These are phyloP conservation scores for Podosphaera fusca DNA, from an alignment of 2,329 filamentous ascomycete species.

Conservation along the genomic window DNA sequence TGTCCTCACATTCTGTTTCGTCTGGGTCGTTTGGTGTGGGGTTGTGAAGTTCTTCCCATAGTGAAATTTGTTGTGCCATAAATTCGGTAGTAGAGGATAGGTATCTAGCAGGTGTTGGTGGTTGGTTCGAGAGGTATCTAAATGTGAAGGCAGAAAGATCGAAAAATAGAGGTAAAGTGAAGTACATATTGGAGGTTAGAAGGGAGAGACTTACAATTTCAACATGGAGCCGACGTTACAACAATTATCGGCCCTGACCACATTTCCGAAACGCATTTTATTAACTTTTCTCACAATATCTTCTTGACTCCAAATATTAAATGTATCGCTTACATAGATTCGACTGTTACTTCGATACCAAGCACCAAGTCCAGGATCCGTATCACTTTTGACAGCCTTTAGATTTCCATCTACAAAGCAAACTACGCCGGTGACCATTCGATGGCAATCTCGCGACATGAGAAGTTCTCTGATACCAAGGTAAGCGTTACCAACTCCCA, in stretches of 20 bases:
- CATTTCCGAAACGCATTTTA: slow-evolving; percentile 36
- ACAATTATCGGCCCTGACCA: slow-evolving; percentile 24
- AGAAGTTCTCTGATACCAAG: slow-evolving; percentile 63
- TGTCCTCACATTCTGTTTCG: slow-evolving; percentile 8
- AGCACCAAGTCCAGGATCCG: slow-evolving; percentile 42
- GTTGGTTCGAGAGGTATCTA: background rate
- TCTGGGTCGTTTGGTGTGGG: slow-evolving; percentile 2
- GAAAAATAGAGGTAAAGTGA: slow-evolving; percentile 1
- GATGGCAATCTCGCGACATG: slow-evolving; percentile 47
- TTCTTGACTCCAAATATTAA: slow-evolving; percentile 50
- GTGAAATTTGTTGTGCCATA: slow-evolving; percentile 17
- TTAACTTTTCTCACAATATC: slow-evolving; percentile 34
- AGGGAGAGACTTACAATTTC: background rate
- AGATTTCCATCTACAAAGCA: slow-evolving; percentile 63
- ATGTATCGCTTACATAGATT: slow-evolving; percentile 53
- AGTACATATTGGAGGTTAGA: background rate
- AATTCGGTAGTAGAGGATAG: slow-evolving; percentile 27
- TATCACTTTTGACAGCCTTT: slow-evolving; percentile 56
- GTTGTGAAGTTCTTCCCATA: slow-evolving; percentile 5
- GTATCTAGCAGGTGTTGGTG: slow-evolving; percentile 18
- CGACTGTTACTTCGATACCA: slow-evolving; percentile 74
- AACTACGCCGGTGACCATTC: slow-evolving; percentile 46
- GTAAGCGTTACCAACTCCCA: slow-evolving; percentile 81
- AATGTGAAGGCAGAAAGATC: background rate
- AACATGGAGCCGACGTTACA: background rate